Percentiles rank a stretch among this genome's conserved stretches.
These are phyloP conservation scores for Alternaria sp. DNA, from an alignment of 2,329 filamentous ascomycete species.

Conservation along the genomic window DNA sequence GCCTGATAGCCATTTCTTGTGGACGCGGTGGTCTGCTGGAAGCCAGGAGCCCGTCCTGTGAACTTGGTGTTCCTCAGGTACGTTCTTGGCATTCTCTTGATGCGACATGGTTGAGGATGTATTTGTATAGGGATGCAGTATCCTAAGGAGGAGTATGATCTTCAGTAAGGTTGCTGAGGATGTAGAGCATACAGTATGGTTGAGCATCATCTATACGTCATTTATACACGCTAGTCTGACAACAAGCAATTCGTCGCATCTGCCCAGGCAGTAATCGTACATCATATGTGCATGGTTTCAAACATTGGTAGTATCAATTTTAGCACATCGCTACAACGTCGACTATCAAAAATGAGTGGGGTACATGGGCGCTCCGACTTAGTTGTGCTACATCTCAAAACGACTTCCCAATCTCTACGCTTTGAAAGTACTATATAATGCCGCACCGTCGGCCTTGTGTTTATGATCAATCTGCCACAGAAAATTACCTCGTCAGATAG, in stretches of 20 bases:
- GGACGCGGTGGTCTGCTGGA: constrained; percentile 68
- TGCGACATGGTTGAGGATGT: constrained; percentile 7
- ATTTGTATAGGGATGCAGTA: neutral
- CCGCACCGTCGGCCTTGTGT: too few species aligned
- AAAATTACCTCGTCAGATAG: too few species aligned
- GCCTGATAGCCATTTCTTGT: constrained; percentile 68
- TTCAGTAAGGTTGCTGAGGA: neutral
- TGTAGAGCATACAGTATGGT: neutral
- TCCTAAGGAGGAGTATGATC: neutral
- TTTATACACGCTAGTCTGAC: neutral
- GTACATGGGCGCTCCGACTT: neutral
- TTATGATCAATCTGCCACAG: too few species aligned
- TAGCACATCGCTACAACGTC: neutral
- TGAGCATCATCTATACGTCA: constrained; percentile 10
- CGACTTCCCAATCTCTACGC: neutral
- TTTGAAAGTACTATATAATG: too few species aligned
- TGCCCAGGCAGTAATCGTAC: neutral
- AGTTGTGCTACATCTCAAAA: neutral
- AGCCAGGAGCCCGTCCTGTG: constrained; percentile 60
- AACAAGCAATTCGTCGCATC: neutral
- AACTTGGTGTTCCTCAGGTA: constrained; percentile 29
- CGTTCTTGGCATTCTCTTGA: constrained; percentile 23
- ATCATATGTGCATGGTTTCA: neutral
- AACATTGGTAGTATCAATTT: neutral
- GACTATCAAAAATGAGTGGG: neutral